phyloP scores from a whole-genome alignment of 164 flowering plant genomes.

The Vitis amurensis region DNA sequence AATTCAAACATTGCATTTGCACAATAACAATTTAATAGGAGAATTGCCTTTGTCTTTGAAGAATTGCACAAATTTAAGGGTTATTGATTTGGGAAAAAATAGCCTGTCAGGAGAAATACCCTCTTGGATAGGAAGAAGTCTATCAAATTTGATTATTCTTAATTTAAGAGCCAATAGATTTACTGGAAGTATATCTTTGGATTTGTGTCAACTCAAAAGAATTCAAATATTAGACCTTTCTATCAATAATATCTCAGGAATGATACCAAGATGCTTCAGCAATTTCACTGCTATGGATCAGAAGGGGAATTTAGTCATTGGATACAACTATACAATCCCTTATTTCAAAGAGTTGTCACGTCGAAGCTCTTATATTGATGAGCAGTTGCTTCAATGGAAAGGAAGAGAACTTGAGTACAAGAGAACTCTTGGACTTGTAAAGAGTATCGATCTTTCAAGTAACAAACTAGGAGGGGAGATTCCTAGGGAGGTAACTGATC shows the following conservation, averaged over 20 bases:
- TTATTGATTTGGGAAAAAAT: constrained; percentile 1
- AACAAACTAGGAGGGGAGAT: constrained; percentile 14
- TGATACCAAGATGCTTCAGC: not conserved
- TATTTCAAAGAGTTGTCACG: no score
- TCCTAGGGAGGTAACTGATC: constrained; percentile 15
- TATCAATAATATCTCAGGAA: not conserved
- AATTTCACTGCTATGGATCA: not conserved
- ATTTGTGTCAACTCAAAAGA: not conserved
- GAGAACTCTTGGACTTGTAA: constrained; percentile 1
- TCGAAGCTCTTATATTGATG: not conserved
- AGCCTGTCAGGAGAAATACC: constrained; percentile 6
- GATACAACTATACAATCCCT: no score
- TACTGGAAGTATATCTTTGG: not conserved
- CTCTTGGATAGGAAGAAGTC: not conserved
- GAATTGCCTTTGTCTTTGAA: constrained; percentile 1
- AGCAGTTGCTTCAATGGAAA: not conserved
- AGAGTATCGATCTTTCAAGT: constrained; percentile 16
- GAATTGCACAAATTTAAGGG: not conserved
- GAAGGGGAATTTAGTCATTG: not conserved
- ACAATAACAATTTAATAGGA: not conserved
- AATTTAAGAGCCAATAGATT: not conserved
- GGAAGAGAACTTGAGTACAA: not conserved
- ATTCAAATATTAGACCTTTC: constrained; percentile 10
- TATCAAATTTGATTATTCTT: not conserved
- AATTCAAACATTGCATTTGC: not conserved